Evolutionary conservation across 2,329 filamentous ascomycete genomes (phyloP).

Genomic region (Pseudogymnoascus destructans): DNA sequence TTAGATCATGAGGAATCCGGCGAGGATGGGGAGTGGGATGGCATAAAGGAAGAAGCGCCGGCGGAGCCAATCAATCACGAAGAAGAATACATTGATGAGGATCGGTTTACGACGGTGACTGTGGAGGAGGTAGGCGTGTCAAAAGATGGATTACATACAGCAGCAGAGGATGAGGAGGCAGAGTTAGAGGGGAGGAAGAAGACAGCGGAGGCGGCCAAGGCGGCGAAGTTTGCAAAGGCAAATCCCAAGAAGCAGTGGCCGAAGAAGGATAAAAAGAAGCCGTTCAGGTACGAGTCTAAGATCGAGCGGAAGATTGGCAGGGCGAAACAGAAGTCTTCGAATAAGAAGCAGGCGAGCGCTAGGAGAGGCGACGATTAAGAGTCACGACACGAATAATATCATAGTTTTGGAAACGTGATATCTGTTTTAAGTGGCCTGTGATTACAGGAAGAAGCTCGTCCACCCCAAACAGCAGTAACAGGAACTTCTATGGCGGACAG

Average conservation of each 20-base stretch:
- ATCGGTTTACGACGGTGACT: constrained; percentile 88
- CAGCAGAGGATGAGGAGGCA: constrained; percentile 27
- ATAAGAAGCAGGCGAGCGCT: constrained; percentile 28
- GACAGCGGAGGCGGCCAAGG: constrained; percentile 26
- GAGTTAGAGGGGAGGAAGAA: constrained; percentile 25
- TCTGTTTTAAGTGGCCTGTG: constrained; percentile 8
- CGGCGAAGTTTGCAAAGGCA: constrained; percentile 24
- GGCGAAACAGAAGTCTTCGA: constrained; percentile 59
- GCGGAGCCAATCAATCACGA: constrained; percentile 56
- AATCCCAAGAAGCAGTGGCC: constrained; percentile 36
- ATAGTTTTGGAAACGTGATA: constrained; percentile 2
- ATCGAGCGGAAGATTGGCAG: constrained; percentile 62
- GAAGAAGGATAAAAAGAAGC: constrained; percentile 68
- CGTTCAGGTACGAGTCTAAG: constrained; percentile 89
- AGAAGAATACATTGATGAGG: constrained; percentile 92
- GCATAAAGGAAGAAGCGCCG: constrained; percentile 36
- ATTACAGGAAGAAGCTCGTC: constrained; percentile 6
- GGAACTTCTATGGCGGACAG: constrained; percentile 5
- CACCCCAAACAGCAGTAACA: constrained; percentile 8
- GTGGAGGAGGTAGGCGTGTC: constrained; percentile 78
- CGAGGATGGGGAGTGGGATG: constrained; percentile 46
- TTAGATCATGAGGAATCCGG: constrained; percentile 28
- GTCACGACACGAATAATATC: constrained; percentile 5
- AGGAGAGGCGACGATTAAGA: constrained; percentile 21
- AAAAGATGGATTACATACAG: constrained; percentile 55